Conservation (phyloP, 2,329 filamentous ascomycete species). For the Trichoderma sp. region DNA sequence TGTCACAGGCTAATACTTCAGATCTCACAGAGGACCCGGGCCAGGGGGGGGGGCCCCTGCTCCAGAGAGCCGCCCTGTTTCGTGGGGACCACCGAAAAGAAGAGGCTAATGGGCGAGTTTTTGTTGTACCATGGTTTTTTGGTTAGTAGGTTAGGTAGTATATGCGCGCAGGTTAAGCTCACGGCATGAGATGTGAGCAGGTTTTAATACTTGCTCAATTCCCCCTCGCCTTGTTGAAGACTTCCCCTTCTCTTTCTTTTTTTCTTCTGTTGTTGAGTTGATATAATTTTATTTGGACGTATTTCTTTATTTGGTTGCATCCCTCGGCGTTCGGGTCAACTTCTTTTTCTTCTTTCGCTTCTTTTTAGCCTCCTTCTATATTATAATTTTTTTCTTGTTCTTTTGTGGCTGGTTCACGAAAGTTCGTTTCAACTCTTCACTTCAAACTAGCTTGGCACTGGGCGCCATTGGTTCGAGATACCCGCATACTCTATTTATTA, state of each 20-base stretch:
- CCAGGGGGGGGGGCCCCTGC: constrained; percentile 12
- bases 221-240: not conserved
- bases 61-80: constrained; percentile 29
- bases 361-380: constrained; percentile 30
- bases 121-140: constrained; percentile 31
- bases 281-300: not conserved
- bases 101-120: not conserved
- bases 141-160: no score
- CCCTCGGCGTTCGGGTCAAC: not conserved
- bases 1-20: constrained; percentile 32
- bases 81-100: constrained; percentile 24
- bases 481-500: not conserved
- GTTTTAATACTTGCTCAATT: constrained; percentile 24
- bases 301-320: not conserved
- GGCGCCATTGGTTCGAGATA: constrained; percentile 48
- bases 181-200: constrained; percentile 3
- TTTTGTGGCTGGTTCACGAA: constrained; percentile 36
- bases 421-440: constrained; percentile 31
- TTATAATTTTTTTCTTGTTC: constrained; percentile 34
- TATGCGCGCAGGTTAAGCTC: constrained; percentile 16
- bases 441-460: constrained; percentile 61
- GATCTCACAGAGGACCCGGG: constrained; percentile 30
- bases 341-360: not conserved
- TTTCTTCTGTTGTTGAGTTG: not conserved
- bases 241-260: not conserved